These are phyloP conservation scores for Myriosclerotinia scirpicola DNA, from an alignment of 2,329 filamentous ascomycete species.

Conservation along the genomic window DNA sequence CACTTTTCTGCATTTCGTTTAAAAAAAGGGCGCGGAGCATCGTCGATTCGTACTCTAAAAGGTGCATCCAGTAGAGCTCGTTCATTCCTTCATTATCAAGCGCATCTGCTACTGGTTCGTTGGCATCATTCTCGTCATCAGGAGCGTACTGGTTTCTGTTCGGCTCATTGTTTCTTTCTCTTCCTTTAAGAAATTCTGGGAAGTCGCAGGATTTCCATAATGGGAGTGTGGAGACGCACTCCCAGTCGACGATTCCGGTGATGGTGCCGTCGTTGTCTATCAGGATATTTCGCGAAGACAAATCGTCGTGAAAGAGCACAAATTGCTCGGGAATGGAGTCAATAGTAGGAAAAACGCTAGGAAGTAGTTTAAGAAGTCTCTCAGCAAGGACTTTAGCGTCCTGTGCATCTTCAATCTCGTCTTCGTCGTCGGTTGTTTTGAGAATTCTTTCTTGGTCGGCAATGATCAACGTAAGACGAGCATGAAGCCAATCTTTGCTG, in stretches of 20 bases:
- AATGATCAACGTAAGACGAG: slow-evolving; percentile 5
- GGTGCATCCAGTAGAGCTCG: slow-evolving; percentile 45
- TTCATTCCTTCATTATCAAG: slow-evolving; percentile 45
- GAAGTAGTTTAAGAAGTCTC: slow-evolving; percentile 40
- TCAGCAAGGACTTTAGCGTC: slow-evolving; percentile 32
- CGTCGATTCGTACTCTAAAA: slow-evolving; percentile 46
- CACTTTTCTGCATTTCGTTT: slow-evolving; percentile 37
- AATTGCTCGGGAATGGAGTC: slow-evolving; percentile 38
- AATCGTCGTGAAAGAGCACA: slow-evolving; percentile 43
- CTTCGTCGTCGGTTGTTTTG: slow-evolving; percentile 25
- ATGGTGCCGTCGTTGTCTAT: slow-evolving; percentile 43
- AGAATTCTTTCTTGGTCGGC: slow-evolving; percentile 19
- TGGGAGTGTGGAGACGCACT: slow-evolving; percentile 46
- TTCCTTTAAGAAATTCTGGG: slow-evolving; percentile 42
- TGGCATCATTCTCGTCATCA: slow-evolving; percentile 16
- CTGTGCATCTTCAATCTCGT: slow-evolving; percentile 41
- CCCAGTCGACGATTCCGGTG: slow-evolving; percentile 47
- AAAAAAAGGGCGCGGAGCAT: slow-evolving; percentile 42
- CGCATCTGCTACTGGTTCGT: slow-evolving; percentile 23
- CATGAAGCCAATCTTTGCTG: slow-evolving; percentile 19
- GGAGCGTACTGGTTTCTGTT: slow-evolving; percentile 16
- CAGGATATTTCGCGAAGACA: slow-evolving; percentile 45
- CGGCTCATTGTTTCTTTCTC: slow-evolving; percentile 40
- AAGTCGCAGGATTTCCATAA: slow-evolving; percentile 42
- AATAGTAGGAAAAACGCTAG: slow-evolving; percentile 39